Evolutionary conservation across 2,329 filamentous ascomycete genomes (phyloP).

Genomic region (Dothidotthia symphoricarpi): DNA sequence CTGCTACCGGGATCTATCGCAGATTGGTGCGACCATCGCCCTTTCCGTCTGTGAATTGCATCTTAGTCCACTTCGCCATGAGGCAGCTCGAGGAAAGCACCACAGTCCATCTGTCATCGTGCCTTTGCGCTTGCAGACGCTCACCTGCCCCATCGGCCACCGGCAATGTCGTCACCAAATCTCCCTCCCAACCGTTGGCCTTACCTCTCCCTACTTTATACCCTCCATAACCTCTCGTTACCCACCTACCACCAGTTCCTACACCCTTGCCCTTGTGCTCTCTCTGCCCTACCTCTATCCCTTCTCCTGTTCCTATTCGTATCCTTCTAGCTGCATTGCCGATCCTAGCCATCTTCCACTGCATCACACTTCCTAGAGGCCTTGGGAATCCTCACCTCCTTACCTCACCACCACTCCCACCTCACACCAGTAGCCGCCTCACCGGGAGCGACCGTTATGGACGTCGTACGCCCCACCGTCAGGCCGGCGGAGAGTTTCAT

Average conservation of each 20-base stretch:
- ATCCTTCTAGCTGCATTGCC: too few species aligned
- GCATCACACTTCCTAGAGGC: too few species aligned
- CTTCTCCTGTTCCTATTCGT: too few species aligned
- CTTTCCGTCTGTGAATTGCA: neutral
- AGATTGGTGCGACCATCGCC: neutral
- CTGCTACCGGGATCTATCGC: neutral
- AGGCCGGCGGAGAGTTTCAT: conserved; percentile 36
- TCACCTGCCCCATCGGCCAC: too few species aligned
- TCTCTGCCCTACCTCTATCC: conserved; percentile 1
- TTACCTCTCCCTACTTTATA: neutral
- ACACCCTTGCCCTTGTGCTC: too few species aligned
- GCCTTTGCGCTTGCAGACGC: too few species aligned
- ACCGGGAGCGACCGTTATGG: conserved; percentile 33
- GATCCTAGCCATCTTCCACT: too few species aligned
- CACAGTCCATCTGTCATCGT: neutral
- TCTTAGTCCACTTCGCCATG: neutral
- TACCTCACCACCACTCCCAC: conserved; percentile 13
- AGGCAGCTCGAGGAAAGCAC: neutral
- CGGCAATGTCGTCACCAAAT: too few species aligned
- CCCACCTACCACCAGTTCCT: conserved; percentile 1
- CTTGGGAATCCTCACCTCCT: neutral
- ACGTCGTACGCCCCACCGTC: conserved; percentile 29
- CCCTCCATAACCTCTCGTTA: conserved; percentile 1
- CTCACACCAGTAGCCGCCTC: conserved; percentile 16
- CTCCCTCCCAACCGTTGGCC: neutral